Conservation (phyloP, 2,329 filamentous ascomycete species). For the Cercospora sp. region DNA sequence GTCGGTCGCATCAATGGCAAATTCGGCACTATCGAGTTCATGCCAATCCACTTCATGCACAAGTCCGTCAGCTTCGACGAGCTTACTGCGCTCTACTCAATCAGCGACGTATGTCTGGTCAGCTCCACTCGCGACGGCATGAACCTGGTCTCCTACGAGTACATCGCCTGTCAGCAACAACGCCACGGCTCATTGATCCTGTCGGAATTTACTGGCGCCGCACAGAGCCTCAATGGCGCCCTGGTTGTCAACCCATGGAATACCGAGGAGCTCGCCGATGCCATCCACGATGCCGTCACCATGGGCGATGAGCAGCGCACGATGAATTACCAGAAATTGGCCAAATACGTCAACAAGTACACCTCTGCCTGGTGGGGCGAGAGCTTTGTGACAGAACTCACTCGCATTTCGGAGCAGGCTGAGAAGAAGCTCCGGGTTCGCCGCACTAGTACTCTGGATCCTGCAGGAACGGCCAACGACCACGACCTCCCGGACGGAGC, state of each 20-base stretch:
- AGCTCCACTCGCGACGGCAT: constrained; percentile 97
- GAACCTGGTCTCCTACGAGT: constrained; percentile 98
- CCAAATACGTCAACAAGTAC: constrained; percentile 96
- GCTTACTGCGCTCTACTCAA: constrained; percentile 87
- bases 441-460: constrained; percentile 26
- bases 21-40: constrained; percentile 96
- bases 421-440: constrained; percentile 52
- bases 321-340: constrained; percentile 85
- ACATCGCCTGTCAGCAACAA: constrained; percentile 89
- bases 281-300: constrained; percentile 93
- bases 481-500: constrained; percentile 13
- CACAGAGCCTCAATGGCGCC: constrained; percentile 89
- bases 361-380: constrained; percentile 95
- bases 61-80: constrained; percentile 95
- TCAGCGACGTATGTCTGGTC: constrained; percentile 88
- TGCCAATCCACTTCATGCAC: constrained; percentile 98
- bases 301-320: constrained; percentile 88
- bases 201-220: constrained; percentile 93
- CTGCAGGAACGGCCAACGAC: constrained; percentile 14
- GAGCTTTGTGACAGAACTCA: constrained; percentile 84
- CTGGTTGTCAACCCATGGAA: constrained; percentile 99
- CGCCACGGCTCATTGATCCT: constrained; percentile 92
- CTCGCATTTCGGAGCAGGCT: constrained; percentile 55
- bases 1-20: constrained; percentile 96
- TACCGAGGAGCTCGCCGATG: constrained; percentile 88